These are phyloP conservation scores for Apiotrichum gamsii DNA, from an alignment of 1,284 basidiomycete genomes.

Conservation along the genomic window DNA sequence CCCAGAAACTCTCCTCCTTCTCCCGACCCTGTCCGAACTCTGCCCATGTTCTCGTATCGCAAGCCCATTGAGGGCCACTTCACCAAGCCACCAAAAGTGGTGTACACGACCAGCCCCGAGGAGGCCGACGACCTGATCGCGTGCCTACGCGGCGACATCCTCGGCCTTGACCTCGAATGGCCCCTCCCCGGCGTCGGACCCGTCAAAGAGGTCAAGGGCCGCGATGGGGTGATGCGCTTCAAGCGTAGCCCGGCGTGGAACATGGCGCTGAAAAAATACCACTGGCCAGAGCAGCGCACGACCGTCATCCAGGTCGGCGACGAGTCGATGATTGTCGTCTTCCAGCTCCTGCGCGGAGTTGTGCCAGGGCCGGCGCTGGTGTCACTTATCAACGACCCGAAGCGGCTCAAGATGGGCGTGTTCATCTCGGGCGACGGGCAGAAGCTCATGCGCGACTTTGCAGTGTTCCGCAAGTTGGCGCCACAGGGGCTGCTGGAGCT, in stretches of 20 bases:
- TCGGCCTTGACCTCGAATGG: constrained; percentile 45
- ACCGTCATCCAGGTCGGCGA: constrained; percentile 46
- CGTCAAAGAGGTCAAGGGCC: neutral
- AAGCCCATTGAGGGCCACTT: constrained; percentile 6
- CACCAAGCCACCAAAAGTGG: constrained; percentile 18
- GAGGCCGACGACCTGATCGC: constrained; percentile 36
- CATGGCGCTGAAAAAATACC: constrained; percentile 7
- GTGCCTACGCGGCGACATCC: constrained; percentile 29
- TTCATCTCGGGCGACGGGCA: constrained; percentile 39
- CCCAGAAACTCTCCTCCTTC: neutral
- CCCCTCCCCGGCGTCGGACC: constrained; percentile 21
- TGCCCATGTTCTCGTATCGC: constrained; percentile 25
- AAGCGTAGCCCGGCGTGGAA: constrained; percentile 13
- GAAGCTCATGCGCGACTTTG: constrained; percentile 44
- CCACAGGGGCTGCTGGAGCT: constrained; percentile 41
- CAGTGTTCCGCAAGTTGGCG: constrained; percentile 8
- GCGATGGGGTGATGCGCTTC: neutral
- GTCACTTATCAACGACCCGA: constrained; percentile 32
- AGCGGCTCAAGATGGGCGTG: constrained; percentile 43
- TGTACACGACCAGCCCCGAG: constrained; percentile 28
- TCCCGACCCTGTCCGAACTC: neutral
- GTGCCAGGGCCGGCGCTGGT: constrained; percentile 17
- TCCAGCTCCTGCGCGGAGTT: constrained; percentile 33
- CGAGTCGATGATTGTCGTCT: constrained; percentile 38
- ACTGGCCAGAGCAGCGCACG: constrained; percentile 30